Conservation (phyloP, 192 early-diverging fungal species). For the Coemansia pectinata region DNA sequence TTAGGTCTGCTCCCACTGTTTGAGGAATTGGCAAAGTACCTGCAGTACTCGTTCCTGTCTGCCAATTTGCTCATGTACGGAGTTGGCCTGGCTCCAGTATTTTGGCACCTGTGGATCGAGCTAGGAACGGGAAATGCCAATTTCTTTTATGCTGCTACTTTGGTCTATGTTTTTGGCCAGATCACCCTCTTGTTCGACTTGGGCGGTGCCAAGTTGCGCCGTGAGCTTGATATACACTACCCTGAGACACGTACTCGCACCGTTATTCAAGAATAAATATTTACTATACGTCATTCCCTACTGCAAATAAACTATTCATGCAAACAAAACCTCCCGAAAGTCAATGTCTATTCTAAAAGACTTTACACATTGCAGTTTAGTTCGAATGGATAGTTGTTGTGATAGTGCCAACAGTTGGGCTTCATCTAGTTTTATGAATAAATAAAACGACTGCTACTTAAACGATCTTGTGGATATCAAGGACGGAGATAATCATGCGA, state of each 20-base stretch:
- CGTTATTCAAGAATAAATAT: constrained; percentile 41
- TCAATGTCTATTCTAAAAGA: too few relatives aligned
- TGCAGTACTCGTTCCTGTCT: constrained; percentile 77
- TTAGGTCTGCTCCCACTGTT: constrained; percentile 78
- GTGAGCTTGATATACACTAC: constrained; percentile 76
- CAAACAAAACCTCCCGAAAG: too few relatives aligned
- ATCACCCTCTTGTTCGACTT: constrained; percentile 83
- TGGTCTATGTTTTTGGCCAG: constrained; percentile 88
- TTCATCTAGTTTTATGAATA: too few relatives aligned
- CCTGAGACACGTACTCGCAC: constrained; percentile 40
- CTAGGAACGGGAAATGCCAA: constrained; percentile 96
- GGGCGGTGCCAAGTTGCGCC: constrained; percentile 70
- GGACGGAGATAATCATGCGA: too few relatives aligned
- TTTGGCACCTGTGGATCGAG: constrained; percentile 96
- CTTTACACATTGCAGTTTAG: too few relatives aligned
- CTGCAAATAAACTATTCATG: too few relatives aligned
- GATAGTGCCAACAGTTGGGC: too few relatives aligned
- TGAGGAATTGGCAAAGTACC: constrained; percentile 88
- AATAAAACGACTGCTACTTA: too few relatives aligned
- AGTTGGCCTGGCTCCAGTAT: constrained; percentile 79
- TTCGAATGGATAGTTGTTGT: too few relatives aligned
- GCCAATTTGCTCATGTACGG: constrained; percentile 73
- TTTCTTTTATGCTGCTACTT: constrained; percentile 96
- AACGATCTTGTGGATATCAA: too few relatives aligned
- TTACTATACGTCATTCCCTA: background rate